Evolutionary conservation across 129 eudicot species (phyloP).

Genomic region (Helianthus tuberosus): DNA sequence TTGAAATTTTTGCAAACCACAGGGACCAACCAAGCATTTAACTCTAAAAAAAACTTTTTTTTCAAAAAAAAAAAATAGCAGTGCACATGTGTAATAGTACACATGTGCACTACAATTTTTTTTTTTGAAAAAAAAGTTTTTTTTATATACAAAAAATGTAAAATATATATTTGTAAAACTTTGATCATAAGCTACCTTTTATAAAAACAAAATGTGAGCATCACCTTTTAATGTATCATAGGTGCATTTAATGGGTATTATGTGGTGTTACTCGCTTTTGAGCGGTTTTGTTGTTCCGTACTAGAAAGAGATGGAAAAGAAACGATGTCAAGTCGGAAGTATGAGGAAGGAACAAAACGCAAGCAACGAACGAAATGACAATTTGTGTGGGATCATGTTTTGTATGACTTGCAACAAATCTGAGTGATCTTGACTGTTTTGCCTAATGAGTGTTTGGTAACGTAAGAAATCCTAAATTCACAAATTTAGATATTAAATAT

Average conservation of each 20-base stretch:
- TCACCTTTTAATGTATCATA: neutral
- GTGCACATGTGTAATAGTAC: no score
- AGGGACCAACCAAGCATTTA: no score
- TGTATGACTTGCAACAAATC: neutral
- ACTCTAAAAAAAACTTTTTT: no score
- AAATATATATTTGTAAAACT: no score
- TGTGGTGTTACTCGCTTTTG: slow-evolving; percentile 3
- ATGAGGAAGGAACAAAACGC: neutral
- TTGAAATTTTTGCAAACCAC: no score
- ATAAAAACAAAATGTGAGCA: neutral
- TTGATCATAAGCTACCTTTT: neutral
- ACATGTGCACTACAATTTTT: no score
- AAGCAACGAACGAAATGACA: slow-evolving; percentile 1
- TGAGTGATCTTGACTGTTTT: no score
- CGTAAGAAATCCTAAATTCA: no score
- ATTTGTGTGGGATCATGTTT: neutral
- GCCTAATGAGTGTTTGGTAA: neutral
- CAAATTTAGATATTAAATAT: no score
- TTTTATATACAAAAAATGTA: no score
- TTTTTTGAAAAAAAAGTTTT: no score
- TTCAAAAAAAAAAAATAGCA: no score
- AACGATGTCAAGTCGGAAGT: neutral
- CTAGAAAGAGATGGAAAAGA: neutral
- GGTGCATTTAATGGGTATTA: neutral
- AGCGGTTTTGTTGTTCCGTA: neutral